These are phyloP conservation scores for Penicillium sp. DNA, from an alignment of 2,329 filamentous ascomycete species.

Conservation along the genomic window DNA sequence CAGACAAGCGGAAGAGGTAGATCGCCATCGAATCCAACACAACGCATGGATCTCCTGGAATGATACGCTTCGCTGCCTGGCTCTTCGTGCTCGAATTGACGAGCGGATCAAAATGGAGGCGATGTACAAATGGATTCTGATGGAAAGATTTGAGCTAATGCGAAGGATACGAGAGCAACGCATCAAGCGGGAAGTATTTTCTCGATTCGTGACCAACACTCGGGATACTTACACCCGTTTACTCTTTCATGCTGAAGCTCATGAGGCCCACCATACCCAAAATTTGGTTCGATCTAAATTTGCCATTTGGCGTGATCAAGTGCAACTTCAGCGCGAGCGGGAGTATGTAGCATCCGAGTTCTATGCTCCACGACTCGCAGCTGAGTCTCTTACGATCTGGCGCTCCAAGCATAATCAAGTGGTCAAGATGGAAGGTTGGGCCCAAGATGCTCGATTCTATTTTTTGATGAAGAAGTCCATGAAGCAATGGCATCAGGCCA, in stretches of 20 bases:
- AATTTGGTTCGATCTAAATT: slow-evolving; percentile 38
- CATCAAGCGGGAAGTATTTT: slow-evolving; percentile 40
- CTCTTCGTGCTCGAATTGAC: slow-evolving; percentile 53
- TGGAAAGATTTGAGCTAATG: slow-evolving; percentile 44
- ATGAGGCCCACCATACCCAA: slow-evolving; percentile 33
- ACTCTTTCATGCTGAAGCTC: slow-evolving; percentile 37
- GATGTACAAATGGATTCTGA: slow-evolving; percentile 62
- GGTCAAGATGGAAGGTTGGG: slow-evolving; percentile 51
- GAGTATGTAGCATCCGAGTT: slow-evolving; percentile 45
- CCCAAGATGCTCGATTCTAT: slow-evolving; percentile 56
- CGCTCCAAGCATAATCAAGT: slow-evolving; percentile 41
- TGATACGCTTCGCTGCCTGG: slow-evolving; percentile 55
- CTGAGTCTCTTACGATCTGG: slow-evolving; percentile 43
- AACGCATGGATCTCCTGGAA: slow-evolving; percentile 64
- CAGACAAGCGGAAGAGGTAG: slow-evolving; percentile 49
- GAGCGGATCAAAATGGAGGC: slow-evolving; percentile 55
- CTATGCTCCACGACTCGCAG: slow-evolving; percentile 41
- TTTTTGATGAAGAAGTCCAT: slow-evolving; percentile 51
- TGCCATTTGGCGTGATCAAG: slow-evolving; percentile 37
- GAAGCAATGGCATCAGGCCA: slow-evolving; percentile 52
- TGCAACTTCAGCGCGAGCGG: slow-evolving; percentile 40
- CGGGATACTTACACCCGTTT: slow-evolving; percentile 38
- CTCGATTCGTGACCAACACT: slow-evolving; percentile 41
- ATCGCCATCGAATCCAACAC: slow-evolving; percentile 53
- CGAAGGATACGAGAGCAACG: slow-evolving; percentile 41